A percentile compares a stretch with the other conserved stretches of the same genome.
These are phyloP conservation scores for Tuber calosporum DNA, from an alignment of 495 filamentous ascomycete species.

Conservation along the genomic window DNA sequence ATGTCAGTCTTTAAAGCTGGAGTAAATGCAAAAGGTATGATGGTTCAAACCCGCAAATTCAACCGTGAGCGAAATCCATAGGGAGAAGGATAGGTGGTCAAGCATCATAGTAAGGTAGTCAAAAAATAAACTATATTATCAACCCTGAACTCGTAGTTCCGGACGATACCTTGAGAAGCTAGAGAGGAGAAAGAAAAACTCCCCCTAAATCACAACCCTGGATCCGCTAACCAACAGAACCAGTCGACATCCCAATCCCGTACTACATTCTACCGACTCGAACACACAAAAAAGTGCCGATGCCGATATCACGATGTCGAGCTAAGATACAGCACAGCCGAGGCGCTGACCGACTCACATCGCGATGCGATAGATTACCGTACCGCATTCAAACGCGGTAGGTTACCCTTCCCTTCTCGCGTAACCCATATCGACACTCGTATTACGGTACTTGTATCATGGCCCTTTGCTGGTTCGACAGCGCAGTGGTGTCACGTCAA, in stretches of 20 bases:
- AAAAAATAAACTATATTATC: not conserved
- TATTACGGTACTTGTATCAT: too few species aligned
- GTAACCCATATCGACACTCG: not conserved
- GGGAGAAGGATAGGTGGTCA: too few species aligned
- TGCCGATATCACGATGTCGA: not conserved
- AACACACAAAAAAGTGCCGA: not conserved
- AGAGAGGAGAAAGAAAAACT: not conserved
- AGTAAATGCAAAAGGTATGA: too few species aligned
- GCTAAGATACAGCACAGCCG: not conserved
- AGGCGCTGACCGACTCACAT: not conserved
- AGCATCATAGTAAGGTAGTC: too few species aligned
- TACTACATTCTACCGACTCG: not conserved
- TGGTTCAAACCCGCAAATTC: too few species aligned
- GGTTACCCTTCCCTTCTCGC: not conserved
- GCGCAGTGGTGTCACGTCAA: too few species aligned
- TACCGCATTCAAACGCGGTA: not conserved
- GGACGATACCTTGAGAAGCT: not conserved
- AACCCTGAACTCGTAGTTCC: not conserved
- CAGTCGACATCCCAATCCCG: not conserved
- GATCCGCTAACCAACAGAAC: not conserved
- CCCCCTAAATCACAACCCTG: not conserved
- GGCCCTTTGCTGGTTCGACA: not conserved
- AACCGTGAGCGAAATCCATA: too few species aligned
- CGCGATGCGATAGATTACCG: not conserved
- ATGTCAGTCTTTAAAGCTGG: too few species aligned